phyloP scores from a whole-genome alignment of 805 yeast genomes.

The Grigorovia humatica region DNA sequence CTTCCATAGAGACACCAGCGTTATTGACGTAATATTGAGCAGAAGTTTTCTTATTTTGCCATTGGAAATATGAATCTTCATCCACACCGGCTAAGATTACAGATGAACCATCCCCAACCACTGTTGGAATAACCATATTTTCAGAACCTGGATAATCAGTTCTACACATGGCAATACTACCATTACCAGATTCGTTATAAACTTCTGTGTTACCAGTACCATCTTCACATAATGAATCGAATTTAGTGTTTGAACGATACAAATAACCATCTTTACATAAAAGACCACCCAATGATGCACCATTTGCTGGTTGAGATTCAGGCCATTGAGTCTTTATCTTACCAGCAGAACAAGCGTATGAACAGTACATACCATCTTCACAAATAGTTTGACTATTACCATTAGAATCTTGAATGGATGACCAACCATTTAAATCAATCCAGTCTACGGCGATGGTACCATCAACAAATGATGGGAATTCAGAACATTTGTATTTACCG shows the following conservation, averaged over 20 bases:
- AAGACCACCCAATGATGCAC: constrained; percentile 92
- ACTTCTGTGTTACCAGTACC: constrained; percentile 64
- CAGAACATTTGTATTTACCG: constrained; percentile 58
- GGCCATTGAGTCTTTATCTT: constrained; percentile 99
- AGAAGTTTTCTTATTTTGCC: constrained; percentile 77
- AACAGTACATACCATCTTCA: constrained; percentile 86
- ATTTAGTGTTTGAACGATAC: constrained; percentile 63
- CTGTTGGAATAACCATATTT: constrained; percentile 94
- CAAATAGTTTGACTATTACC: constrained; percentile 59
- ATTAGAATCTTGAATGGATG: constrained; percentile 27
- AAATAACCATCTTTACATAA: constrained; percentile 75
- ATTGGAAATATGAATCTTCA: constrained; percentile 62
- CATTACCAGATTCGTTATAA: constrained; percentile 48
- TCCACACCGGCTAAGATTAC: constrained; percentile 72
- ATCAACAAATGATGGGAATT: constrained; percentile 57
- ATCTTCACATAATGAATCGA: constrained; percentile 76
- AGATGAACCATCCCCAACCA: constrained; percentile 55
- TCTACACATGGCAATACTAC: constrained; percentile 83
- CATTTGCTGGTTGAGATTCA: constrained; percentile 69
- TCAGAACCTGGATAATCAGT: constrained; percentile 99
- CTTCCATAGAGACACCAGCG: constrained; percentile 83
- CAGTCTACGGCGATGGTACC: constrained; percentile 57
- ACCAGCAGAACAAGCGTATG: constrained; percentile 97
- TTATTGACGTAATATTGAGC: constrained; percentile 96
- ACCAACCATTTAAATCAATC: constrained; percentile 45